Conservation (phyloP, 2,329 filamentous ascomycete species). For the Conoideocrella luteorostrata region DNA sequence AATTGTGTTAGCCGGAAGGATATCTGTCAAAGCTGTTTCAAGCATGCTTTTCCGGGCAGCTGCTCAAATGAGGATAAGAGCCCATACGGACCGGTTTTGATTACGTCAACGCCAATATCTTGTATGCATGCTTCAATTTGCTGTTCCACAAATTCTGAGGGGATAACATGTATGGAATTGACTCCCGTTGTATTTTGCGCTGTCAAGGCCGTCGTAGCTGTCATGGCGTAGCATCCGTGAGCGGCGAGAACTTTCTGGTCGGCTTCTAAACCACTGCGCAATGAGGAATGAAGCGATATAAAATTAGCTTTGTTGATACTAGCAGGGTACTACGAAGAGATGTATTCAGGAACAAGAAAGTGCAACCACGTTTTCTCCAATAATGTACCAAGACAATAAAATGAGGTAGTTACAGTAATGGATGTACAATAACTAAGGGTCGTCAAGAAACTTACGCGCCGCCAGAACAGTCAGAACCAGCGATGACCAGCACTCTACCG, state of each 20-base stretch:
- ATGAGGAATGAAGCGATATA: too few relatives aligned
- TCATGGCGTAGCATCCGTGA: constrained; percentile 93
- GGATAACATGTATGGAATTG: constrained; percentile 70
- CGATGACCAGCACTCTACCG: constrained; percentile 67
- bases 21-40: too few relatives aligned
- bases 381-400: constrained; percentile 3
- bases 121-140: constrained; percentile 80
- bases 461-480: constrained; percentile 85
- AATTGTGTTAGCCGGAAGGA: too few relatives aligned
- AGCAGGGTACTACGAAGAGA: too few relatives aligned
- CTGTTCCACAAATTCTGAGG: constrained; percentile 70
- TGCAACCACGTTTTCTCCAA: too few relatives aligned
- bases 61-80: neutral
- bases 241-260: constrained; percentile 92
- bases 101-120: constrained; percentile 81
- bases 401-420: too few relatives aligned
- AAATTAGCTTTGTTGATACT: too few relatives aligned
- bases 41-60: too few relatives aligned
- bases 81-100: constrained; percentile 74
- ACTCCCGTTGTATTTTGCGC: constrained; percentile 90
- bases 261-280: constrained; percentile 75
- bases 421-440: neutral
- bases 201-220: constrained; percentile 90
- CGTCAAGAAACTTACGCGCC: constrained; percentile 77
- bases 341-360: too few relatives aligned